These are phyloP conservation scores for Russula sp. DNA, from an alignment of 768 basidiomycete species.

Conservation along the genomic window DNA sequence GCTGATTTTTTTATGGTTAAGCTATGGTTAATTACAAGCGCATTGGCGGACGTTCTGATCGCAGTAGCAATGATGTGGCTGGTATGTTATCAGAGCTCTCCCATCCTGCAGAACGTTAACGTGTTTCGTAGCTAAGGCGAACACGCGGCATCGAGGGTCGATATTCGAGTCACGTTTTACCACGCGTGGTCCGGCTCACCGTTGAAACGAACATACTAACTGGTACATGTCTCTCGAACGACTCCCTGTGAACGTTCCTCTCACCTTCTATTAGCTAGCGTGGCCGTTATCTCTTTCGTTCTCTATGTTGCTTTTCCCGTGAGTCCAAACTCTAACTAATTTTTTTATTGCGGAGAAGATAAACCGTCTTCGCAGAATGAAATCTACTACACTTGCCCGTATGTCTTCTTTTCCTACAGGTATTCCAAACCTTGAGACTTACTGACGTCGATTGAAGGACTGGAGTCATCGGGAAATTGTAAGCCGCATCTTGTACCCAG, in stretches of 20 bases:
- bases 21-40: constrained; percentile 14
- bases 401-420: not conserved
- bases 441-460: constrained; percentile 14
- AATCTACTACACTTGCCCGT: constrained; percentile 16
- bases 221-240: not conserved
- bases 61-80: constrained; percentile 12
- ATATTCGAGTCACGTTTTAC: constrained; percentile 14
- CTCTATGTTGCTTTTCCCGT: constrained; percentile 17
- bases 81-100: not conserved
- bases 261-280: constrained; percentile 1
- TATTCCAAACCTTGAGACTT: not conserved
- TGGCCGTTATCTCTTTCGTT: constrained; percentile 10
- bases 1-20: not conserved
- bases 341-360: not conserved
- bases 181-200: constrained; percentile 26
- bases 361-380: constrained; percentile 1
- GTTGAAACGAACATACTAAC: constrained; percentile 28
- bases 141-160: not conserved
- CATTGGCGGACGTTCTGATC: constrained; percentile 14
- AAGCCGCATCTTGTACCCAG: not conserved
- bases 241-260: not conserved
- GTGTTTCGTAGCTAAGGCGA: not conserved
- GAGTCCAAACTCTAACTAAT: not conserved
- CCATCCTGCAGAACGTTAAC: not conserved
- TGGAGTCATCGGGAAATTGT: constrained; percentile 24